Conservation (phyloP, 2,329 filamentous ascomycete species). For the Sordariomycetes sp. region DNA sequence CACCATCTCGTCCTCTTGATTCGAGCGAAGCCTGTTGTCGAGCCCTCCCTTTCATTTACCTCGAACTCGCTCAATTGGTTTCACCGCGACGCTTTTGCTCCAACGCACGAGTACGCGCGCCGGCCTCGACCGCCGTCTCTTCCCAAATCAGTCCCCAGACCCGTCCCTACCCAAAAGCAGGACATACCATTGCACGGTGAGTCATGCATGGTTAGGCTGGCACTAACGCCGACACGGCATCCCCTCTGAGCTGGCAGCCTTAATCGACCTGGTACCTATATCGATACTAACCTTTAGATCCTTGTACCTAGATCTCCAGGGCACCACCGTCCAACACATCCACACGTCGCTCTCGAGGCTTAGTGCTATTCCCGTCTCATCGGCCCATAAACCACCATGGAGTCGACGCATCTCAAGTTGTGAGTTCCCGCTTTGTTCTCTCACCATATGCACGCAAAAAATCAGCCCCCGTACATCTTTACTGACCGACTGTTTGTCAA, state of each 20-base stretch:
- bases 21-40: neutral
- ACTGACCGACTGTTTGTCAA: neutral
- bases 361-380: neutral
- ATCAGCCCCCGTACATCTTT: too few species aligned
- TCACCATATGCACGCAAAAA: neutral
- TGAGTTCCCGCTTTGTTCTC: conserved; percentile 1
- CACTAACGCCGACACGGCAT: neutral
- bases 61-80: neutral
- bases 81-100: neutral
- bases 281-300: conserved; percentile 2
- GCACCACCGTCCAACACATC: neutral
- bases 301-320: conserved; percentile 1
- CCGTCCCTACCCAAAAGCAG: neutral
- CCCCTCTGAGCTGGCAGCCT: neutral
- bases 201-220: neutral
- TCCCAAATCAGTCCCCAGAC: neutral
- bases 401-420: conserved; percentile 3
- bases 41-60: neutral
- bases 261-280: neutral
- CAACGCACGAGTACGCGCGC: neutral
- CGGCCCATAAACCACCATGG: neutral
- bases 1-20: neutral
- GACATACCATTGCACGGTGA: neutral
- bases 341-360: neutral
- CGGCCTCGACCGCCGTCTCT: neutral